phyloP scores from a whole-genome alignment of 2,329 filamentous ascomycete genomes.

The Hypomyces rosellus region DNA sequence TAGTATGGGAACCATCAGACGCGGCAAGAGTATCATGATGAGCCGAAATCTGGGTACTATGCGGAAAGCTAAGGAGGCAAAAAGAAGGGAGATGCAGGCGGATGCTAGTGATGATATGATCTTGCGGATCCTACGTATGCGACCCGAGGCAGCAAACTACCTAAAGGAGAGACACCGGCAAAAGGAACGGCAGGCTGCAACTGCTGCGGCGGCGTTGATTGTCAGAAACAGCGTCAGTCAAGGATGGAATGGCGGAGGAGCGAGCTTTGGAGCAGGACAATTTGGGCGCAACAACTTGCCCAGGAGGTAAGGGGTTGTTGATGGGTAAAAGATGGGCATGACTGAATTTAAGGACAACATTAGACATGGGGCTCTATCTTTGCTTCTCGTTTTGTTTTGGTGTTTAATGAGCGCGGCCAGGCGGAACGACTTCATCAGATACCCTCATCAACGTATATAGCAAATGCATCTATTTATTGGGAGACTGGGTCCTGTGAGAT shows the following conservation, averaged over 20 bases:
- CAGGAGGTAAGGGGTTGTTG: conserved; percentile 32
- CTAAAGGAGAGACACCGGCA: conserved; percentile 86
- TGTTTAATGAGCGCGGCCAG: conserved; percentile 9
- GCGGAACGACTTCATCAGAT: conserved; percentile 10
- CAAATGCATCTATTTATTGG: neutral
- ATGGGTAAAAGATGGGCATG: neutral
- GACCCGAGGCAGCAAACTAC: conserved; percentile 81
- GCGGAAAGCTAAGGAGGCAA: conserved; percentile 92
- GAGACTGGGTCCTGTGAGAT: too few relatives aligned
- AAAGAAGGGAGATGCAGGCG: conserved; percentile 88
- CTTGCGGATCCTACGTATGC: conserved; percentile 86
- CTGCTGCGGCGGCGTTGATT: conserved; percentile 87
- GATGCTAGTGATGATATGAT: conserved; percentile 99
- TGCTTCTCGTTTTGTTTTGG: conserved; percentile 9
- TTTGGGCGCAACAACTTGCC: conserved; percentile 43
- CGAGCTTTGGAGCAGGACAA: conserved; percentile 26
- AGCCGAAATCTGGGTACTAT: conserved; percentile 92
- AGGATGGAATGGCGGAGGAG: conserved; percentile 43
- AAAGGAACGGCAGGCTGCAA: conserved; percentile 85
- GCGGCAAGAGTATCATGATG: conserved; percentile 82
- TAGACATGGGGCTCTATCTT: conserved; percentile 9
- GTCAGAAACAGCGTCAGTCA: conserved; percentile 78
- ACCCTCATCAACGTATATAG: conserved; percentile 12
- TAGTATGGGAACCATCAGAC: conserved; percentile 61
- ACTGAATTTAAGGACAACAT: neutral